A percentile compares a stretch with the other conserved stretches of the same genome.
phyloP scores from a whole-genome alignment of 2,329 filamentous ascomycete genomes.

The Verticillium nubilum region DNA sequence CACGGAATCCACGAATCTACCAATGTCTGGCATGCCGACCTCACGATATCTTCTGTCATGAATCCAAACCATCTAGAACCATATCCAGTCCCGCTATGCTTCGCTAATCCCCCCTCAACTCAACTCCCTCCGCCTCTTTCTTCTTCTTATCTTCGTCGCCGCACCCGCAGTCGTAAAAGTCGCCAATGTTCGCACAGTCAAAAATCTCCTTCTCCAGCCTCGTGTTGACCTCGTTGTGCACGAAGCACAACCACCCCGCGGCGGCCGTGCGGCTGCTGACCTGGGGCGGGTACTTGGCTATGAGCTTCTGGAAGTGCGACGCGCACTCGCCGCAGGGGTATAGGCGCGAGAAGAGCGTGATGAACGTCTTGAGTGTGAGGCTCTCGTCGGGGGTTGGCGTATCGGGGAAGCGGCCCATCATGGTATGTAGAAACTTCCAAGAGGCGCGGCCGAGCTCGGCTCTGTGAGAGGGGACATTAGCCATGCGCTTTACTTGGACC shows the following conservation, averaged over 20 bases:
- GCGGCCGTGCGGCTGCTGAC: conserved; percentile 57
- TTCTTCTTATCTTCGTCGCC: conserved; percentile 55
- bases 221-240: conserved; percentile 64
- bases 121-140: conserved; percentile 18
- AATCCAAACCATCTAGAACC: too few relatives aligned
- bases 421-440: conserved; percentile 67
- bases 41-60: too few relatives aligned
- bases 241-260: conserved; percentile 62
- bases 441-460: conserved; percentile 62
- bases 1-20: too few relatives aligned
- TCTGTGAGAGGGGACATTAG: conserved; percentile 23
- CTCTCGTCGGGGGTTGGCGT: conserved; percentile 58
- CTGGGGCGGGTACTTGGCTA: conserved; percentile 60
- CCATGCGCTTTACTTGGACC: not conserved
- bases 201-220: conserved; percentile 56
- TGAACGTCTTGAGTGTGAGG: conserved; percentile 57
- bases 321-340: conserved; percentile 69
- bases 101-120: conserved; percentile 3
- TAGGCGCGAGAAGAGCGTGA: conserved; percentile 61
- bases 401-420: conserved; percentile 65
- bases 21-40: too few relatives aligned
- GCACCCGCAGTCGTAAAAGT: conserved; percentile 68
- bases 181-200: conserved; percentile 62
- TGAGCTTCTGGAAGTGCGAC: conserved; percentile 57
- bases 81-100: not conserved